phyloP scores from a whole-genome alignment of 768 basidiomycete genomes.

The Termitomyces sp. region DNA sequence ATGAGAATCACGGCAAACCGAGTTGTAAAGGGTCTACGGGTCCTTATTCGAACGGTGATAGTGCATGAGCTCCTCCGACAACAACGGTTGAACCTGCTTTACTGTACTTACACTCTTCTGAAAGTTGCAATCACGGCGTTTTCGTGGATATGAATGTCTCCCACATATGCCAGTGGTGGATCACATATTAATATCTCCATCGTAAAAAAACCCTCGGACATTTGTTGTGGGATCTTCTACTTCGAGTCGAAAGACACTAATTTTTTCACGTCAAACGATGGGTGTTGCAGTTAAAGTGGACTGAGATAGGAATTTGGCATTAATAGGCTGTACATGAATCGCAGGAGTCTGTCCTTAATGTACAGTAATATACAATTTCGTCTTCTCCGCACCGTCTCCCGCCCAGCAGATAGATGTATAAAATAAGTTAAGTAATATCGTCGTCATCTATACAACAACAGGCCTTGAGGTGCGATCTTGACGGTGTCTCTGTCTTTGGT shows the following conservation, averaged over 20 bases:
- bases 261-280: neutral
- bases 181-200: neutral
- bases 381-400: neutral
- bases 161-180: neutral
- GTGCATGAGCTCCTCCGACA: neutral
- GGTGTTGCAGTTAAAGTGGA: neutral
- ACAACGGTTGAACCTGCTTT: neutral
- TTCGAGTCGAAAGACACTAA: too few species aligned
- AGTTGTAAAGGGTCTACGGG: slow-evolving; percentile 21
- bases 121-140: neutral
- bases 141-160: neutral
- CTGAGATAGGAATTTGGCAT: neutral
- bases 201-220: neutral
- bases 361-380: slow-evolving; percentile 1
- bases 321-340: neutral
- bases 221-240: neutral
- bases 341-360: neutral
- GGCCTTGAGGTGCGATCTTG: neutral
- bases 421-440: neutral
- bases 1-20: slow-evolving; percentile 31
- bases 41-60: neutral
- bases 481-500: neutral
- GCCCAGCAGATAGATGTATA: neutral
- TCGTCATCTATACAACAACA: neutral
- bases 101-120: neutral